Conservation (phyloP, 495 filamentous ascomycete genomes). For the Friedmanniomyces endolithicus region DNA sequence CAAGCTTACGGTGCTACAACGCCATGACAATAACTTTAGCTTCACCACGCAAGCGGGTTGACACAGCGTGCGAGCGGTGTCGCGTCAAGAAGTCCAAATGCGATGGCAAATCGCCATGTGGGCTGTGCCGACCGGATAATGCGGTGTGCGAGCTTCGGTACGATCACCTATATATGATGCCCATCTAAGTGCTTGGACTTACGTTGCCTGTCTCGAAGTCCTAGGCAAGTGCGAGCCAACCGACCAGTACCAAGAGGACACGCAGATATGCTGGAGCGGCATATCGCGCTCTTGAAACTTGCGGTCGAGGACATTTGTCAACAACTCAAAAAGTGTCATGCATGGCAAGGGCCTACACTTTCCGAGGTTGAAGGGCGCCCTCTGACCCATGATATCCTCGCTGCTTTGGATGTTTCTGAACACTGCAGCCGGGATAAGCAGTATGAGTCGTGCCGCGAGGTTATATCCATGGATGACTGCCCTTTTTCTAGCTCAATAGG, state of each 20-base stretch:
- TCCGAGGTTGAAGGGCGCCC: conserved; percentile 45
- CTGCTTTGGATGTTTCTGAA: conserved; percentile 42
- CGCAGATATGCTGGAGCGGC: conserved; percentile 57
- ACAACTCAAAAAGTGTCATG: conserved; percentile 36
- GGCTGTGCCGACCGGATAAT: neutral
- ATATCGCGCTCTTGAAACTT: conserved; percentile 50
- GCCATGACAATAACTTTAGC: neutral
- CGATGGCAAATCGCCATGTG: neutral
- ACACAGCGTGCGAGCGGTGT: neutral
- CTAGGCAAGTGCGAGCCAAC: neutral
- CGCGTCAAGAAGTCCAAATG: neutral
- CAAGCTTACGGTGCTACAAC: neutral
- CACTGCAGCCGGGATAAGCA: neutral
- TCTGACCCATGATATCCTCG: conserved; percentile 54
- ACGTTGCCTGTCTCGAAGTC: neutral
- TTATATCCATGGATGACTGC: neutral
- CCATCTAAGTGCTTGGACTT: neutral
- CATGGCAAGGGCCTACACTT: conserved; percentile 45
- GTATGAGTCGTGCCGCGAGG: neutral
- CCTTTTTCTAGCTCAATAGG: neutral
- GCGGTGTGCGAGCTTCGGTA: neutral
- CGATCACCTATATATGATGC: neutral
- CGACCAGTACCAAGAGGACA: conserved; percentile 34
- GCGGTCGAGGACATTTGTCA: conserved; percentile 50
- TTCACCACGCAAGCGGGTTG: neutral